Base-by-base conservation (phyloP, 352 stramenopile genomes). In the Pythium periplocum region DNA sequence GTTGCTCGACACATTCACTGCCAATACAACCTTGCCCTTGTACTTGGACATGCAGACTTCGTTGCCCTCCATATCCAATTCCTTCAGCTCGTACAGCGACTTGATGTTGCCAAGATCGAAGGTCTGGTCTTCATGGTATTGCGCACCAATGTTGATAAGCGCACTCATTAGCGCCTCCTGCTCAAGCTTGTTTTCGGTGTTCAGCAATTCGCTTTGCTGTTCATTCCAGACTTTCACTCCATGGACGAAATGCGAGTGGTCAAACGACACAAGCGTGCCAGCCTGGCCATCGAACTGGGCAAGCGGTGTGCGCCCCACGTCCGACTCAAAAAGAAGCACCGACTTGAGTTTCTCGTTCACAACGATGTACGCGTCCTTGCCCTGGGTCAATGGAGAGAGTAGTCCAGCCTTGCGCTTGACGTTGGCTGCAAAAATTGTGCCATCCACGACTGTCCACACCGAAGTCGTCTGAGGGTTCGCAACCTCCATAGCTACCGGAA, bases 51-150 rank as follows among this genome's bases (percentile, higher is more conserved):
- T 77, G 12, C 44, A 57, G n/a, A 92, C 73, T 8, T 71, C 66
- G 4, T 80, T 69, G 6, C 76, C 75, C 30, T 73, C 54, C 37
- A 93, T 86, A 37, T 83, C 65, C 11, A 47, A 58, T 45, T 95
- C 87, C 6, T 57, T 60, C 35, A 96, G 57, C 34, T 84, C 72
- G 51, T 96, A 96, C 55, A 96, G 75, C 44, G 73, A 83, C 44
- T 69, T 71, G 7, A 75, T 58, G 5, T 68, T 57, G 5, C 48
- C 59, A 26, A 64, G 49, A 17, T 75, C 75, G 2, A 67, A 55
- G 1, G 64, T 66, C 40, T 66, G 61, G 0, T 62, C 71, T 47
- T 86, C 74, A 6, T 67, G 50, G 51, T 83, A 87, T 9, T 52
- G 51, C 35, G 72, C 68, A 3, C 78, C 78, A 42, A 73, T 64